phyloP scores from a whole-genome alignment of 345 rosid genomes.

The Eucalyptus lansdowneana region DNA sequence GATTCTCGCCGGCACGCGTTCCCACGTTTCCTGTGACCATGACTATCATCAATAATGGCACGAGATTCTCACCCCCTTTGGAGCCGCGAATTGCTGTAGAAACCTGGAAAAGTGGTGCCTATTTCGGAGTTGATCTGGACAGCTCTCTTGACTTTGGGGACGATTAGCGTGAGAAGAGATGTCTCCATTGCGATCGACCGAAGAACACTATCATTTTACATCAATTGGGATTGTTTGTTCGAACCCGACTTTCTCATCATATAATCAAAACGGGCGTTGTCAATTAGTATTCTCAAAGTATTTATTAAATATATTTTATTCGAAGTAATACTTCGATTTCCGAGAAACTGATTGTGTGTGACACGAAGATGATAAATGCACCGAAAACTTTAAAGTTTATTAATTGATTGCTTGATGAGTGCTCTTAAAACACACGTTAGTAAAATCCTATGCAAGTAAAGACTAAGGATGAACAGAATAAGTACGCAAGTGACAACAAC shows the following conservation, averaged over 20 bases:
- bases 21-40: neutral
- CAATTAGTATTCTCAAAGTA: neutral
- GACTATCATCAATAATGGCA: neutral
- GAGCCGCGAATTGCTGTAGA: neutral
- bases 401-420: neutral
- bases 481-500: too few species aligned
- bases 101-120: neutral
- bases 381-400: neutral
- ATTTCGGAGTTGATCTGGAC: neutral
- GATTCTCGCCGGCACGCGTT: neutral
- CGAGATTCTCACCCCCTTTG: neutral
- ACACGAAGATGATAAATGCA: neutral
- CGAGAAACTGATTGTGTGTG: fast-evolving
- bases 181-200: neutral
- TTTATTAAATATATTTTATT: neutral
- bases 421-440: fast-evolving
- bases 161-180: neutral
- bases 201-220: neutral
- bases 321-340: fast-evolving
- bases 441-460: neutral
- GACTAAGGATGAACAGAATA: neutral
- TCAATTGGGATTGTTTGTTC: neutral
- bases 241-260: neutral
- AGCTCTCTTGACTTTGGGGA: neutral
- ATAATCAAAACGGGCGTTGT: neutral